Conservation (phyloP, 2,329 filamentous ascomycete genomes). For the Cladosporium cucumerinum region DNA sequence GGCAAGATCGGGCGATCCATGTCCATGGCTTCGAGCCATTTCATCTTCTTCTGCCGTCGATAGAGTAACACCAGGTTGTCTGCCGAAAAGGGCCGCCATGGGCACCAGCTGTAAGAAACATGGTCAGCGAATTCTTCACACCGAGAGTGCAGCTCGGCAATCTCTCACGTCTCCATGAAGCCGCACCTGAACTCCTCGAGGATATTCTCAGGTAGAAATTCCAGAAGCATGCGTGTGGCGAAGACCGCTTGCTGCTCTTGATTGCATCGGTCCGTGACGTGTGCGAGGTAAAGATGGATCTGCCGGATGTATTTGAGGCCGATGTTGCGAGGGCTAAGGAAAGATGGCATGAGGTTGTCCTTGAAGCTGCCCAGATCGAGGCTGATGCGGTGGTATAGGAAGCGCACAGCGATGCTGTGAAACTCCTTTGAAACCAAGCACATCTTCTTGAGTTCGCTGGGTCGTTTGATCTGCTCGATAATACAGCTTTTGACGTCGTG, state of each 20-base stretch:
- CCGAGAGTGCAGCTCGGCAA: constrained; percentile 9
- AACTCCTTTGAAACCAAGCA: constrained; percentile 48
- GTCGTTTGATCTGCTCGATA: constrained; percentile 43
- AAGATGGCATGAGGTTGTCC: constrained; percentile 44
- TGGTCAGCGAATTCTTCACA: constrained; percentile 23
- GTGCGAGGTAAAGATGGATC: constrained; percentile 46
- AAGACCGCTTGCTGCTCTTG: constrained; percentile 45
- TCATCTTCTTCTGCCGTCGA: constrained; percentile 48
- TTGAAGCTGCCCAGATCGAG: constrained; percentile 46
- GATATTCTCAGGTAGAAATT: constrained; percentile 48
- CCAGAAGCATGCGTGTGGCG: constrained; percentile 47
- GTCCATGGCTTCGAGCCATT: constrained; percentile 48
- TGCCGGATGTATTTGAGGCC: constrained; percentile 47
- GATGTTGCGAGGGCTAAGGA: constrained; percentile 47
- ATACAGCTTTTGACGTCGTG: constrained; percentile 37
- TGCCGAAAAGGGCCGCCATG: constrained; percentile 46
- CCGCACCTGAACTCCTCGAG: constrained; percentile 45
- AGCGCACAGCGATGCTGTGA: constrained; percentile 45
- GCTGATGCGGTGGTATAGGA: constrained; percentile 46
- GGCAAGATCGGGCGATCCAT: constrained; percentile 43
- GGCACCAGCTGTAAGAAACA: constrained; percentile 41
- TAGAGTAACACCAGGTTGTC: constrained; percentile 49
- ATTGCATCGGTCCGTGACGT: constrained; percentile 43
- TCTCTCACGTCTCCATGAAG: constrained; percentile 16
- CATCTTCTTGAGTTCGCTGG: constrained; percentile 47